Conservation (phyloP, 1,139 yeast species). For the Yamadazyma pseudoaaseri region DNA sequence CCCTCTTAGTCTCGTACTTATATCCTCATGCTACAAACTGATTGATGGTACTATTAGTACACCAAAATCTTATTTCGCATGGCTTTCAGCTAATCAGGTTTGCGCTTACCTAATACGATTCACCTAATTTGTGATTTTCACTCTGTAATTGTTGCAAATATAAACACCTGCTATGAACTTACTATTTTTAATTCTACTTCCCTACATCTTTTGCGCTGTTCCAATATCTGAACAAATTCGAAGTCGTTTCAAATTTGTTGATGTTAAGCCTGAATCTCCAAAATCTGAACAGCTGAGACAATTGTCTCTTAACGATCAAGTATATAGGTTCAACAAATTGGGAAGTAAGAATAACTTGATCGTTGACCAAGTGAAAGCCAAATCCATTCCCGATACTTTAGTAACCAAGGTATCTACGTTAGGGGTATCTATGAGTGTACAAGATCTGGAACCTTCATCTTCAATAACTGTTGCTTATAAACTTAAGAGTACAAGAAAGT, state of each 20-base stretch:
- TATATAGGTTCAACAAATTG: constrained; percentile 8
- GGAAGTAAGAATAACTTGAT: constrained; percentile 10
- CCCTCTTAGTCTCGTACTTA: too few species aligned
- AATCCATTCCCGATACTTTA: neutral
- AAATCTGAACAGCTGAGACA: neutral
- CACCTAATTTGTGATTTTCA: too few species aligned
- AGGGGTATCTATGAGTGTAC: neutral
- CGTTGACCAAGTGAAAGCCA: constrained; percentile 9
- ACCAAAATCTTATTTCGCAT: too few species aligned
- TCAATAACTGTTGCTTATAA: constrained; percentile 1
- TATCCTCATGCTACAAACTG: too few species aligned
- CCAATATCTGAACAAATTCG: constrained; percentile 8
- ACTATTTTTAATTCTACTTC: constrained; percentile 1
- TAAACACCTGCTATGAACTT: constrained; percentile 7
- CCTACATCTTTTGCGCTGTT: constrained; percentile 3
- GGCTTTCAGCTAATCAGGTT: too few species aligned
- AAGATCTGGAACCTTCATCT: neutral
- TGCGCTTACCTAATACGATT: too few species aligned
- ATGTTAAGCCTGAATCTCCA: neutral
- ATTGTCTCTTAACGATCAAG: constrained; percentile 5
- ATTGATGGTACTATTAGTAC: too few species aligned
- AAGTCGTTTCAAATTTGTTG: constrained; percentile 3
- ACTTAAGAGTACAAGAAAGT: constrained; percentile 11
- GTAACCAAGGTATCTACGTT: neutral
- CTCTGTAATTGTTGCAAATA: too few species aligned